Conservation (phyloP, 805 yeast genomes). For the Candida xiaguanensis region DNA sequence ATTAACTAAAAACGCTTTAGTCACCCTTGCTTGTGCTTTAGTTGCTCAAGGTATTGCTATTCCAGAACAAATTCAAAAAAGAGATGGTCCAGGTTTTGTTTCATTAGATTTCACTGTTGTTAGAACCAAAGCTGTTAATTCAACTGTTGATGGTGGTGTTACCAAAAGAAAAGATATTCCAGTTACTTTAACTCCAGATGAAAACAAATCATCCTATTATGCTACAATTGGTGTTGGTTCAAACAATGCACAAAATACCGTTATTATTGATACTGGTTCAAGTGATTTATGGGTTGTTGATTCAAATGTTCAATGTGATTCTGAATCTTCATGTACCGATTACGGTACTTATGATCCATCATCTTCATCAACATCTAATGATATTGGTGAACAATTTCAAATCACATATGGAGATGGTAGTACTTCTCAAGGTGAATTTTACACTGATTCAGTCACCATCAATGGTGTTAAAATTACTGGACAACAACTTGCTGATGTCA, state of each 20-base stretch:
- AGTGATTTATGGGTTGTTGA: constrained; percentile 27
- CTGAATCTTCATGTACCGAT: constrained; percentile 9
- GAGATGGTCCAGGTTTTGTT: not conserved
- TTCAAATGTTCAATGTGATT: constrained; percentile 19
- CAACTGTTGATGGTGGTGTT: too few relatives aligned
- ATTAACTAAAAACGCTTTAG: not conserved
- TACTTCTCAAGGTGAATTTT: constrained; percentile 14
- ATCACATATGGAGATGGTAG: constrained; percentile 12
- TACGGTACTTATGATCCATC: constrained; percentile 15
- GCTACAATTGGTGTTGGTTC: constrained; percentile 12
- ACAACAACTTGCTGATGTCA: constrained; percentile 20
- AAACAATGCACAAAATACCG: constrained; percentile 14
- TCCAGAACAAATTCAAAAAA: not conserved
- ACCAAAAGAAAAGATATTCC: not conserved
- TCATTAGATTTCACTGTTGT: constrained; percentile 14
- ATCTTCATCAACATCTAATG: constrained; percentile 6
- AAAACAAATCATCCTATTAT: constrained; percentile 1
- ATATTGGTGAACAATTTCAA: constrained; percentile 6
- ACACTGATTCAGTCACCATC: constrained; percentile 13
- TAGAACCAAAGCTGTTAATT: constrained; percentile 56
- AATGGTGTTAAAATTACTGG: constrained; percentile 11
- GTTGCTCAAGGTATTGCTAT: not conserved
- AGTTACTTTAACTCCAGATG: not conserved
- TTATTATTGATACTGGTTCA: constrained; percentile 23
- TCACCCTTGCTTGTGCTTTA: not conserved